phyloP scores from a whole-genome alignment of 2,329 filamentous ascomycete species.

The Xylariaceae sp. region DNA sequence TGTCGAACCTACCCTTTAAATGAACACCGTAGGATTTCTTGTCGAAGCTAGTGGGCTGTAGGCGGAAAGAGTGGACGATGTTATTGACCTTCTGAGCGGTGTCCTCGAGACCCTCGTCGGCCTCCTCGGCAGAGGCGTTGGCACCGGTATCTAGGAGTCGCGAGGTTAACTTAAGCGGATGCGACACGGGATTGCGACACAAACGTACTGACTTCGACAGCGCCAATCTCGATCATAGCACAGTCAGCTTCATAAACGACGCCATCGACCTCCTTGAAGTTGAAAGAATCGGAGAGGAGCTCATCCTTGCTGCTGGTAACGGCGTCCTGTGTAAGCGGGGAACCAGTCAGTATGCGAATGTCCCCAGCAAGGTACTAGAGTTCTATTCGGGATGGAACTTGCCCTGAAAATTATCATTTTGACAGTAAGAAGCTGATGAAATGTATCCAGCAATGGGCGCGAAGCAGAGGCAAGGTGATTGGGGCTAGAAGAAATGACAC shows the following conservation, averaged over 20 bases:
- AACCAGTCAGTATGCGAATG: slow-evolving; percentile 10
- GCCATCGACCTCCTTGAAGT: slow-evolving; percentile 79
- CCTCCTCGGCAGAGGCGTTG: slow-evolving; percentile 96
- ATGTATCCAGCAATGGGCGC: slow-evolving; percentile 27
- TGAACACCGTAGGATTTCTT: slow-evolving; percentile 86
- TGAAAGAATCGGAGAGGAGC: slow-evolving; percentile 94
- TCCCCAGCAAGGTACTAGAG: background rate
- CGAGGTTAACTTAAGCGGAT: slow-evolving; percentile 14
- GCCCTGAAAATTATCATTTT: slow-evolving; percentile 80
- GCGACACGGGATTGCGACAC: slow-evolving; percentile 1
- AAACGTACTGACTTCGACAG: slow-evolving; percentile 72
- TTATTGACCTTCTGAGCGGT: slow-evolving; percentile 80
- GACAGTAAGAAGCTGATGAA: slow-evolving; percentile 42
- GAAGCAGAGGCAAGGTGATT: slow-evolving; percentile 23
- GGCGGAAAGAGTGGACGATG: slow-evolving; percentile 89
- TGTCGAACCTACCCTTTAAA: slow-evolving; percentile 74
- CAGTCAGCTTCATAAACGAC: slow-evolving; percentile 91
- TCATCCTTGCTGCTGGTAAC: slow-evolving; percentile 78
- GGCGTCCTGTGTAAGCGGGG: slow-evolving; percentile 73
- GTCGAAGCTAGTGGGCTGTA: slow-evolving; percentile 78
- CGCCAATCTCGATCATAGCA: slow-evolving; percentile 82
- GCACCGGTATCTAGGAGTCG: slow-evolving; percentile 77
- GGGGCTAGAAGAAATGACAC: slow-evolving; percentile 22
- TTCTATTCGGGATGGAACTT: slow-evolving; percentile 33
- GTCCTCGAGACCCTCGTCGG: slow-evolving; percentile 77